A percentile compares a stretch with the other conserved stretches of the same genome.
phyloP scores from a whole-genome alignment of 495 filamentous ascomycete species.

The Parathielavia hyrcaniae region DNA sequence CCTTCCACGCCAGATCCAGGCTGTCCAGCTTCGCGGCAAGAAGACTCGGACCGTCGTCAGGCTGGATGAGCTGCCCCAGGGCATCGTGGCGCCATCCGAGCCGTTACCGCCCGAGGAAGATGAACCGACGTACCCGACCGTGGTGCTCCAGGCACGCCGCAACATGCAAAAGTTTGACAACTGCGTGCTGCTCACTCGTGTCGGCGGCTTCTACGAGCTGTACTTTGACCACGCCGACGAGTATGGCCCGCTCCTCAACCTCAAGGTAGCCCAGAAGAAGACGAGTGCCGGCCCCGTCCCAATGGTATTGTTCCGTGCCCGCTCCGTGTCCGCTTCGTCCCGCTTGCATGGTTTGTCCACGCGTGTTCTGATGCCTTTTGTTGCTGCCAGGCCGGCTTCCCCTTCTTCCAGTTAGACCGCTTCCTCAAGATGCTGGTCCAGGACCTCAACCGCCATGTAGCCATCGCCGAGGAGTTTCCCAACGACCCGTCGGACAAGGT shows the following conservation, averaged over 20 bases:
- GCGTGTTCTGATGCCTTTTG: slow-evolving; percentile 29
- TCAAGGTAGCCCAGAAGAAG: slow-evolving; percentile 80
- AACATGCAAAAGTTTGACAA: slow-evolving; percentile 88
- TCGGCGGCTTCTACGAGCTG: slow-evolving; percentile 94
- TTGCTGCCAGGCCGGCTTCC: slow-evolving; percentile 69
- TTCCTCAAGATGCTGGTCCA: slow-evolving; percentile 89
- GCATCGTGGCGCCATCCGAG: slow-evolving; percentile 34
- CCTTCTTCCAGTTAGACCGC: slow-evolving; percentile 82
- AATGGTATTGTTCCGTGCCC: slow-evolving; percentile 53
- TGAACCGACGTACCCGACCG: slow-evolving; percentile 68
- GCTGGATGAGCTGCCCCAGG: slow-evolving; percentile 62
- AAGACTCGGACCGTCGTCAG: slow-evolving; percentile 50
- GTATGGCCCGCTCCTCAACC: slow-evolving; percentile 73
- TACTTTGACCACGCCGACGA: slow-evolving; percentile 93
- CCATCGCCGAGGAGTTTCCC: slow-evolving; percentile 86
- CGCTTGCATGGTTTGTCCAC: slow-evolving; percentile 10
- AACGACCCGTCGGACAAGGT: slow-evolving; percentile 58
- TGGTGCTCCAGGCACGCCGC: slow-evolving; percentile 79
- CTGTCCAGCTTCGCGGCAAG: slow-evolving; percentile 30
- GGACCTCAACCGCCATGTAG: slow-evolving; percentile 83
- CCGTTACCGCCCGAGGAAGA: slow-evolving; percentile 36
- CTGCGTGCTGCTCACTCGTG: slow-evolving; percentile 81
- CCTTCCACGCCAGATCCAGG: slow-evolving; percentile 5
- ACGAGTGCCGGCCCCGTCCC: slow-evolving; percentile 67
- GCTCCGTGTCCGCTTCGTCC: not conserved